Evolutionary conservation across 768 basidiomycete species (phyloP).

Genomic region (Rubroboletus satanas): DNA sequence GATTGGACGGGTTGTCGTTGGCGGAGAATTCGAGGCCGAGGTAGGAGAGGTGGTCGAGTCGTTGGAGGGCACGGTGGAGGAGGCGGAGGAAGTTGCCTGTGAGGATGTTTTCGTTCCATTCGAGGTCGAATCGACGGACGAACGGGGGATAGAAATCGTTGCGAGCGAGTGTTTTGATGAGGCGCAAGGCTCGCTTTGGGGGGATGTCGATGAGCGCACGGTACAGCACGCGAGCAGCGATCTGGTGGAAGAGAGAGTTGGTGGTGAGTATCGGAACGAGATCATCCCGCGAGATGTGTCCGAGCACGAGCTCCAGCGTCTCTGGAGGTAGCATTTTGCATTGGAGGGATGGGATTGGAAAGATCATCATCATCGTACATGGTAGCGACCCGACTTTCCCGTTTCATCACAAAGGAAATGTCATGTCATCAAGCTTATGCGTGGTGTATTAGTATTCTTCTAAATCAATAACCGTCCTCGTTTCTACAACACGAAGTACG

Average conservation of each 20-base stretch:
- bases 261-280: slow-evolving; percentile 24
- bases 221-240: slow-evolving; percentile 35
- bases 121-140: slow-evolving; percentile 47
- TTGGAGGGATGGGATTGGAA: too few species aligned
- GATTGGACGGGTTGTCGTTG: slow-evolving; percentile 30
- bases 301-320: slow-evolving; percentile 33
- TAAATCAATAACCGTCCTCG: neutral
- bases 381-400: neutral
- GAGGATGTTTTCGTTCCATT: slow-evolving; percentile 36
- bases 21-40: slow-evolving; percentile 50
- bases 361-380: too few species aligned
- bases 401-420: neutral
- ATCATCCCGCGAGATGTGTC: slow-evolving; percentile 23
- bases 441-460: slow-evolving; percentile 6
- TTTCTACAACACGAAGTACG: neutral
- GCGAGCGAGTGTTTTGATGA: slow-evolving; percentile 39
- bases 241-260: slow-evolving; percentile 25
- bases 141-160: slow-evolving; percentile 36
- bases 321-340: slow-evolving; percentile 33
- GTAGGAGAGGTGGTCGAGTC: slow-evolving; percentile 36
- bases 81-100: slow-evolving; percentile 49
- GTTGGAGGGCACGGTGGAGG: slow-evolving; percentile 41
- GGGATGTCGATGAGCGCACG: slow-evolving; percentile 35
- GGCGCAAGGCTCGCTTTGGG: slow-evolving; percentile 31
- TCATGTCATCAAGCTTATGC: slow-evolving; percentile 5